phyloP scores from a whole-genome alignment of 208 protist species.

The Angomonas ambiguus region DNA sequence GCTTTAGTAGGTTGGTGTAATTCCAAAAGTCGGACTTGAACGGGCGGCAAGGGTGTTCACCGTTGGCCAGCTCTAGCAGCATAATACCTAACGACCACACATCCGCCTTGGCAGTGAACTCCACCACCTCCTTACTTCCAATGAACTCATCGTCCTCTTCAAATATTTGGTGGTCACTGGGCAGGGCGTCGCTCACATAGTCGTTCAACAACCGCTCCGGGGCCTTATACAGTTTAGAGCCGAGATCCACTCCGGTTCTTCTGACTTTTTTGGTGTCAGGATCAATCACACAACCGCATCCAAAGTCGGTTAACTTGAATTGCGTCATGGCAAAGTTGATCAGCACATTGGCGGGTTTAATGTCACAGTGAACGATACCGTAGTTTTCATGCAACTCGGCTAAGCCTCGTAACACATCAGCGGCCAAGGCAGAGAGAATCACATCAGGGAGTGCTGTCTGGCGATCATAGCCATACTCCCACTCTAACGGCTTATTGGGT shows the following conservation, averaged over 20 bases:
- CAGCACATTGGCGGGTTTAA: constrained; percentile 97
- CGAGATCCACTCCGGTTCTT: constrained; percentile 51
- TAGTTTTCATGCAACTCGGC: constrained; percentile 82
- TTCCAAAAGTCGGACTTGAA: constrained; percentile 90
- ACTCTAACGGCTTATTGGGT: constrained; percentile 53
- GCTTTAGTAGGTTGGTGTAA: constrained; percentile 62
- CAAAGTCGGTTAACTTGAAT: constrained; percentile 89
- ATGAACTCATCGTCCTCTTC: constrained; percentile 1
- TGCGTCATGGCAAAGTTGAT: constrained; percentile 53
- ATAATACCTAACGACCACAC: constrained; percentile 88
- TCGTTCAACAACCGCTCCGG: constrained; percentile 47
- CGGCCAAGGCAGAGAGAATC: constrained; percentile 99
- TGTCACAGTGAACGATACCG: constrained; percentile 93
- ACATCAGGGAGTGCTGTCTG: constrained; percentile 99
- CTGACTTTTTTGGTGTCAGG: constrained; percentile 30
- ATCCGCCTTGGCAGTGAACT: constrained; percentile 77
- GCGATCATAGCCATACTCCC: constrained; percentile 90
- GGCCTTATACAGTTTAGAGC: constrained; percentile 84
- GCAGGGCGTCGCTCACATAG: not conserved
- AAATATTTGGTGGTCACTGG: constrained; percentile 1
- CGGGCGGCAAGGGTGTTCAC: constrained; percentile 69
- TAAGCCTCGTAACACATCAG: constrained; percentile 88
- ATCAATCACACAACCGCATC: constrained; percentile 76
- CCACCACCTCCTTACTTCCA: constrained; percentile 32
- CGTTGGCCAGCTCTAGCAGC: constrained; percentile 71